phyloP scores from a whole-genome alignment of 768 basidiomycete species.

The Antrodiella citrinella region DNA sequence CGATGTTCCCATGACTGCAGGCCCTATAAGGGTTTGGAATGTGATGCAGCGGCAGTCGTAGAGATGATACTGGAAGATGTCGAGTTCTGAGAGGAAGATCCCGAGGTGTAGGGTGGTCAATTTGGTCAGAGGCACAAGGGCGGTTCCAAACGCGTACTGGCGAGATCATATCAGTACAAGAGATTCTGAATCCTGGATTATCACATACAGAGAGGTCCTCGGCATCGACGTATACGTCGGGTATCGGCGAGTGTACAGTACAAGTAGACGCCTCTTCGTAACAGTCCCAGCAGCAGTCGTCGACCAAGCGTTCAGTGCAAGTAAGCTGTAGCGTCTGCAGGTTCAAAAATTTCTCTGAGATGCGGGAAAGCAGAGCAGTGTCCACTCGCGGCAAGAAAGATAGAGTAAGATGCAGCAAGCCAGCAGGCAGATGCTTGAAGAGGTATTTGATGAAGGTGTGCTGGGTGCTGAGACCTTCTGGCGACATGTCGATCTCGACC shows the following conservation, averaged over 20 bases:
- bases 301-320: slow-evolving; percentile 50
- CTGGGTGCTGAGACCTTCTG: slow-evolving; percentile 18
- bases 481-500: slow-evolving; percentile 15
- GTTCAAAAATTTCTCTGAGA: slow-evolving; percentile 38
- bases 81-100: slow-evolving; percentile 51
- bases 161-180: no score
- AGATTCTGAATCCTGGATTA: no score
- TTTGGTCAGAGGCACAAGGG: slow-evolving; percentile 37
- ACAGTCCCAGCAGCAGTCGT: slow-evolving; percentile 55
- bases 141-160: slow-evolving; percentile 35
- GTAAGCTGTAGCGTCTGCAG: slow-evolving; percentile 46
- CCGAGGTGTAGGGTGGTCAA: slow-evolving; percentile 51
- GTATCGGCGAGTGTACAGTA: slow-evolving; percentile 56
- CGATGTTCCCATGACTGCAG: slow-evolving; percentile 1
- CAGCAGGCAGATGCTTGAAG: slow-evolving; percentile 19
- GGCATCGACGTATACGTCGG: slow-evolving; percentile 36
- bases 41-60: slow-evolving; percentile 24
- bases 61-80: slow-evolving; percentile 39
- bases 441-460: slow-evolving; percentile 13
- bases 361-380: slow-evolving; percentile 33
- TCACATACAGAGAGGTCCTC: slow-evolving; percentile 46
- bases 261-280: slow-evolving; percentile 52
- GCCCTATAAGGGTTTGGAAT: slow-evolving; percentile 1
- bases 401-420: slow-evolving; percentile 33
- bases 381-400: slow-evolving; percentile 54